phyloP scores from a whole-genome alignment of 805 yeast genomes.

The Tetrapisispora namnaoensis region DNA sequence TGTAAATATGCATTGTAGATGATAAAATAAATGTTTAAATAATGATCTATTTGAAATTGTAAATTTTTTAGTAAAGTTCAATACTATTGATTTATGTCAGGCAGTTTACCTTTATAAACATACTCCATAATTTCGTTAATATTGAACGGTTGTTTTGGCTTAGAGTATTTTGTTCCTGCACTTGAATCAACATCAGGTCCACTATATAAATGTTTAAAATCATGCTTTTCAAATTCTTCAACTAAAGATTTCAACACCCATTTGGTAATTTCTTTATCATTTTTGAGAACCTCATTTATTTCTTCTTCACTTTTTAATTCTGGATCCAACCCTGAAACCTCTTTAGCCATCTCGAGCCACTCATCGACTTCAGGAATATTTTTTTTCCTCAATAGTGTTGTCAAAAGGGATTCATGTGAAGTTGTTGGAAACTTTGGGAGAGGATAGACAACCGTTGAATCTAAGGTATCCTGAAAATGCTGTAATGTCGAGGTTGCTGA shows the following conservation, averaged over 20 bases:
- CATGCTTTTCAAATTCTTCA: slow-evolving; percentile 43
- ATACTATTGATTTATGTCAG: not conserved
- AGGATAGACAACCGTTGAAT: slow-evolving; percentile 72
- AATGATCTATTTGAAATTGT: not conserved
- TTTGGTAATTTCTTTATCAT: slow-evolving; percentile 57
- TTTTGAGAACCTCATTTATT: slow-evolving; percentile 20
- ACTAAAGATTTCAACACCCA: slow-evolving; percentile 56
- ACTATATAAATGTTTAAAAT: slow-evolving; percentile 42
- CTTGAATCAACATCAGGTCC: slow-evolving; percentile 47
- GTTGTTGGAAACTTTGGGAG: slow-evolving; percentile 76
- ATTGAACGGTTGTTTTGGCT: slow-evolving; percentile 24
- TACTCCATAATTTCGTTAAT: slow-evolving; percentile 35
- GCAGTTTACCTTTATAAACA: slow-evolving; percentile 36
- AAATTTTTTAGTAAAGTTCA: not conserved
- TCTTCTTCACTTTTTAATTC: slow-evolving; percentile 19
- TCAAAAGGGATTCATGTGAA: slow-evolving; percentile 70
- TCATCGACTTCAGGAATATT: slow-evolving; percentile 82
- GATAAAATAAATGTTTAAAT: not conserved
- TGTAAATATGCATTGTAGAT: slow-evolving; percentile 3
- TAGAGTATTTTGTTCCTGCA: slow-evolving; percentile 29
- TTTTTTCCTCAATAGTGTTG: slow-evolving; percentile 80
- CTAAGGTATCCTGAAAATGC: slow-evolving; percentile 47
- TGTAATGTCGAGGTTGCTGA: slow-evolving; percentile 66
- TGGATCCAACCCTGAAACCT: slow-evolving; percentile 24
- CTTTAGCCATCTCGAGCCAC: slow-evolving; percentile 55